Base-by-base conservation (phyloP, 1,284 basidiomycete species). In the Tremellales sp. region DNA sequence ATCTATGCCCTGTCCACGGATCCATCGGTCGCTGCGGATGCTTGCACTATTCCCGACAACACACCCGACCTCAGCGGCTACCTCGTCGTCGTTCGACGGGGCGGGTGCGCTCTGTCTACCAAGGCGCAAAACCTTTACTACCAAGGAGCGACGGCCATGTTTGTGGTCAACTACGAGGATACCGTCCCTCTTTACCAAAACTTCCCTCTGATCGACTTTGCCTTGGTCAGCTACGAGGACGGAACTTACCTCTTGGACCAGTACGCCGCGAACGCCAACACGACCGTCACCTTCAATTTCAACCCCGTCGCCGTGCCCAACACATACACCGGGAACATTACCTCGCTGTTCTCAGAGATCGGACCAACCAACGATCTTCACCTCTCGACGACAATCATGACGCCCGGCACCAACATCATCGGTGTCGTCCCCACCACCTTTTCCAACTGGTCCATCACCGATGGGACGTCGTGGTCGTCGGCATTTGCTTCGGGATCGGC, bases 401-500 rank as follows among this genome's bases (percentile, higher is more conserved):
- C 82, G 16, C 82, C 82, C 1, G 83, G 83, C 44, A 78, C 77
- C 8, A 78, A 63, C 53, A 56, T 66, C 55, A 50, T 71, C 51
- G 45, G 65, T 48, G 42, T 71, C 40, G 46, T 58, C 6, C 66
- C 66, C 22, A 45, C 51, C 14, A 43, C 53, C 12, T 53, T 56
- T 24, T 49, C 37, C 39, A 62, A 62, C 40, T 71, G 57, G 54
- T 48, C 58, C 25, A 56, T 65, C 28, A 50, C 47, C 9, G 52
- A 61, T 14, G 66, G 78, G 51, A 83, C 84, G 46, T 71, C 83
- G n/a, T 82, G 78, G 16, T 82, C 81, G 75, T 33, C 71, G 69
- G 27, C 72, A 1, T 82, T 80, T 47, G 72, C 81, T 41, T 80
- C 85, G 3, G 85, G 84, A 9, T 76, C 78, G 33, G 76, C 80